These are phyloP conservation scores for Petunia axillaris DNA, from an alignment of 257 asterid species.

Conservation along the genomic window DNA sequence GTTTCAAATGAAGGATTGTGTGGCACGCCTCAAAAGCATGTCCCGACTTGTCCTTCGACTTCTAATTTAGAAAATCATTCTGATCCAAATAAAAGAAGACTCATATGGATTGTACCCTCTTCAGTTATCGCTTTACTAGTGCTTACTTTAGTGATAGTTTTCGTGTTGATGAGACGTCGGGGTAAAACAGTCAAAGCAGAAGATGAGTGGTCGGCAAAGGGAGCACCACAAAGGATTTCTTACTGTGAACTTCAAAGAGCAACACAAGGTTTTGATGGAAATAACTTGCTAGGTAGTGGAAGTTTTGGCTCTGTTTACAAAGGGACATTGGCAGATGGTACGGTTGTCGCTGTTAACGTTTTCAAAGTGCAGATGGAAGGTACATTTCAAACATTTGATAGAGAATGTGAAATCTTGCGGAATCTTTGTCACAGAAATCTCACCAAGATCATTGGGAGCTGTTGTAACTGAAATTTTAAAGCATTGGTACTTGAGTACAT, in stretches of 20 bases:
- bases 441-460: slow-evolving; percentile 35
- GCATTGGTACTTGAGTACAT: slow-evolving; percentile 43
- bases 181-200: slow-evolving; percentile 7
- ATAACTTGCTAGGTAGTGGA: slow-evolving; percentile 23
- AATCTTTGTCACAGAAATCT: slow-evolving; percentile 44
- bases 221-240: slow-evolving; percentile 32
- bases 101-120: slow-evolving; percentile 10
- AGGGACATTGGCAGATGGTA: slow-evolving; percentile 17
- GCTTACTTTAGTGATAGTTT: slow-evolving; percentile 2
- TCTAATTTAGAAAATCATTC: background rate
- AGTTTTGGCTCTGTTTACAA: slow-evolving; percentile 22
- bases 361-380: slow-evolving; percentile 23
- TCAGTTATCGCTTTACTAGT: slow-evolving; percentile 5
- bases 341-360: slow-evolving; percentile 16
- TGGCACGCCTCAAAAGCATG: slow-evolving; percentile 20
- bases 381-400: slow-evolving; percentile 21
- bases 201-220: background rate
- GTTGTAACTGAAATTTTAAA: slow-evolving; percentile 41
- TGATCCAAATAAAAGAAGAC: background rate
- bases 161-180: slow-evolving; percentile 17
- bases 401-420: slow-evolving; percentile 17
- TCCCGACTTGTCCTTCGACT: background rate
- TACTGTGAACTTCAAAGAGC: slow-evolving; percentile 31
- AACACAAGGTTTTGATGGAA: slow-evolving; percentile 1
- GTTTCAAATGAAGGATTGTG: slow-evolving; percentile 17